Base-by-base conservation (phyloP, 192 early-diverging fungal genomes). In the Radiomyces spectabilis region DNA sequence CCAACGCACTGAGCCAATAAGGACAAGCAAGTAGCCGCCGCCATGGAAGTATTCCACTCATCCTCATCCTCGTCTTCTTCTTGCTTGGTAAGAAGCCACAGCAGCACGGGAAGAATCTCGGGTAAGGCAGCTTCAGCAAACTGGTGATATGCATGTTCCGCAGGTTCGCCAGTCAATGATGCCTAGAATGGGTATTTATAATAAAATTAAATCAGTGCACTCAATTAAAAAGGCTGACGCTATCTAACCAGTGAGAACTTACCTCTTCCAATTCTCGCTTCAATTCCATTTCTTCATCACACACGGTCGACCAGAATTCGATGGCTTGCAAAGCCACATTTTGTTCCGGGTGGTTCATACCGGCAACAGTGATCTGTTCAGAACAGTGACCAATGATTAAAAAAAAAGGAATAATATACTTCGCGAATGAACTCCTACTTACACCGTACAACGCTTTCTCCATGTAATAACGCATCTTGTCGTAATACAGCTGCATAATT, bases 291-390 rank as follows among this genome's bases (percentile, higher is more conserved):
- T 99, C 97, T 55, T 87, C 88, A 57, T 99, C 97, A 61, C 92
- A 96, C 24, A 99, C 85, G 27, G 95, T 97, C 8, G 93, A 95
- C 97, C 97, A 99, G 67, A 99, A 99, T 75, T 99, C 97, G 56
- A 99, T 86, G 40, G 95, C 96, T 66, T 99, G 97, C 59, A 94
- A 70, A 13, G 87, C 93, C 27, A 99, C 92, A 18, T 85, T 84
- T 44, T 91, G 85, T 47, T 91, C 84, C 37, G 88, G 86, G 53
- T 83, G 75, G 58, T 87, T 89, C 94, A 99, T 96, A 13, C 94
- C 95, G 42, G 80, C 72, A 16, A 97, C 76, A 21, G 94, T 97
- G 35, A 99, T 77, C 79, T 82, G 67, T 66, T 29, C 21, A 19
- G 31, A 16, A 35, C 44, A n/a, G n/a, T n/a, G n/a, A n/a, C n/a